Base-by-base conservation (phyloP, 108 stramenopile species). In the Pseudonitzschia multiseries region DNA sequence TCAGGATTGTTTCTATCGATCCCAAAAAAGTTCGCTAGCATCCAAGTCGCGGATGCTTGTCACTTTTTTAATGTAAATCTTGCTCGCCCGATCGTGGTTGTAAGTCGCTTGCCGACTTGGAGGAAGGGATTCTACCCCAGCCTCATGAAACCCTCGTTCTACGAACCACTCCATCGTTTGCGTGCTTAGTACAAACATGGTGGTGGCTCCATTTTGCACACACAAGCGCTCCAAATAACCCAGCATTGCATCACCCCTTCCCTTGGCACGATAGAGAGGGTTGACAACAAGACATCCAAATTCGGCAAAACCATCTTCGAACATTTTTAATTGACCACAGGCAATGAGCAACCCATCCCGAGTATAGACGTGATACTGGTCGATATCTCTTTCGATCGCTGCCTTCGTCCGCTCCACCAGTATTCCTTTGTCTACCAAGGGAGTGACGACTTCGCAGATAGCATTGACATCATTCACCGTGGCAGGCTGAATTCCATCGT, bases 161-260 rank as follows among this genome's bases (percentile, higher is more conserved):
- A 94, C 65, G 76, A 98, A 97, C 93, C 95, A 98, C 80, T 97
- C 93, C 98, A 98, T 97, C 22, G 98, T 97, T 65, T 90, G 91
- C 12, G 96, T 97, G 56, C 91, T 93, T 14, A 98, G 79, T 1
- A 97, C 96, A 73, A 98, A 98, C 26, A 98, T 82, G 31, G 80
- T 83, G 15, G 71, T 65, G 57, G 87, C 86, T 9, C 92, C 91
- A 36, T 76, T 74, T 48, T 83, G 81, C 4, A 96, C 60, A 59
- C 91, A 90, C 57, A 97, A 61, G 32, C 97, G 87, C 81, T 98
- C 98, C 21, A 98, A 78, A 77, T 97, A 98, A 48, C 93, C 92
- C 31, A 98, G 81, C 94, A 98, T 94, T 21, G 95, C 95, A 81
- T 97, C 97, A 36, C 98, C 98, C 60, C 91, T 79, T 27, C 97